These are phyloP conservation scores for Protomyces inundatus DNA, from an alignment of 1,139 yeast genomes.

Conservation along the genomic window DNA sequence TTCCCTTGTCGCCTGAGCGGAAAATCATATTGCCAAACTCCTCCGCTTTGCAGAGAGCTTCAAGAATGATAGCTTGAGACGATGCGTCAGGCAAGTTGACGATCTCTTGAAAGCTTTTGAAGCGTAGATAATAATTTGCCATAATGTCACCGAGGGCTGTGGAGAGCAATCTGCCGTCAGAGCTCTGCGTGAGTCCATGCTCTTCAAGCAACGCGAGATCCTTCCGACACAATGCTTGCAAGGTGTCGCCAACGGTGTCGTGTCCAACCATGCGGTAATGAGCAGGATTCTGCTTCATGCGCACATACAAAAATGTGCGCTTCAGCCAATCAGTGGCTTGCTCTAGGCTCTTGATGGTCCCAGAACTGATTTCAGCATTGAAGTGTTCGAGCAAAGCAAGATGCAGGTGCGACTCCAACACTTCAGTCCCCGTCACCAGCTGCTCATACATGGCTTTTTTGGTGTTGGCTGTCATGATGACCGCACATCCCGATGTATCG, in stretches of 20 bases:
- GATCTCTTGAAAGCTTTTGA: slow-evolving; percentile 44
- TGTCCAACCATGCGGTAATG: slow-evolving; percentile 25
- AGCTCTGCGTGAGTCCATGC: slow-evolving; percentile 37
- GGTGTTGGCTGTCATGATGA: slow-evolving; percentile 48
- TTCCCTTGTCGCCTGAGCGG: slow-evolving; percentile 45
- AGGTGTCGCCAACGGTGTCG: slow-evolving; percentile 21
- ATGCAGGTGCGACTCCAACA: slow-evolving; percentile 50
- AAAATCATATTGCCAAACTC: slow-evolving; percentile 44
- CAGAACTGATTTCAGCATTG: slow-evolving; percentile 49
- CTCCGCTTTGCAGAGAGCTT: slow-evolving; percentile 34
- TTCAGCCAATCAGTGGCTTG: slow-evolving; percentile 50
- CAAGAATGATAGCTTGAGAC: slow-evolving; percentile 16
- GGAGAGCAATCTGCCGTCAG: slow-evolving; percentile 33
- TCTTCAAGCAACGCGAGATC: slow-evolving; percentile 29
- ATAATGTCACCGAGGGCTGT: slow-evolving; percentile 46
- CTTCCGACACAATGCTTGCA: slow-evolving; percentile 28
- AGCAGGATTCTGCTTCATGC: slow-evolving; percentile 43
- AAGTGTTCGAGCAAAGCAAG: slow-evolving; percentile 44
- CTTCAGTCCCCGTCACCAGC: slow-evolving; percentile 45
- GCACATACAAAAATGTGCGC: slow-evolving; percentile 50
- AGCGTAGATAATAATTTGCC: slow-evolving; percentile 47
- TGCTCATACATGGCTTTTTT: slow-evolving; percentile 43
- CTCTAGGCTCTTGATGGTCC: slow-evolving; percentile 42
- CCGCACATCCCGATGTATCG: slow-evolving; percentile 48
- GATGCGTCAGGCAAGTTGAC: slow-evolving; percentile 30